Conservation (phyloP, 768 basidiomycete species). For the Suillus subalutaceus region DNA sequence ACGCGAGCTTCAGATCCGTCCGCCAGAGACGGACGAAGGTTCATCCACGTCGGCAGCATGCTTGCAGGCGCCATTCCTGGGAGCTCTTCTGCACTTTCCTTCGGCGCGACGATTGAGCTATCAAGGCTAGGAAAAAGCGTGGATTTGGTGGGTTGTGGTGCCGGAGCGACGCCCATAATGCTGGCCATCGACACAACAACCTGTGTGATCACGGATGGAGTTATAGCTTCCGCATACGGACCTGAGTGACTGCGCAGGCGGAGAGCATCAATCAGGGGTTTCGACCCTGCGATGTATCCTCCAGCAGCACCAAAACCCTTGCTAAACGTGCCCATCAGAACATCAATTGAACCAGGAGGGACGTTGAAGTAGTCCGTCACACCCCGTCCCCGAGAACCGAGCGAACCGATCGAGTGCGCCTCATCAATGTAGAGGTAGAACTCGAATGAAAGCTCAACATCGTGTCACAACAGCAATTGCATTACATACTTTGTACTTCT, state of each 20-base stretch:
- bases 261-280: not conserved
- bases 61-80: not conserved
- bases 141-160: not conserved
- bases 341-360: not conserved
- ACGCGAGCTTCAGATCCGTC: slow-evolving; percentile 2
- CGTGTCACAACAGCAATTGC: not conserved
- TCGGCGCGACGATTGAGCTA: not conserved
- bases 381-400: not conserved
- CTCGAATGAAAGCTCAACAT: not conserved
- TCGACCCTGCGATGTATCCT: not conserved
- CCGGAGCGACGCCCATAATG: not conserved
- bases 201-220: not conserved
- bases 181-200: not conserved
- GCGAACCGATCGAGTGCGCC: not conserved
- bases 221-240: not conserved
- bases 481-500: not conserved
- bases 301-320: not conserved
- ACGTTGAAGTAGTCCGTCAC: not conserved
- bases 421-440: not conserved
- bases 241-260: not conserved
- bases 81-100: not conserved
- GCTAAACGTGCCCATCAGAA: not conserved
- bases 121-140: not conserved
- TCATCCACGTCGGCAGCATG: not conserved
- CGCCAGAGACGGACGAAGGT: not conserved